Evolutionary conservation across 2,329 filamentous ascomycete species (phyloP).

Genomic region (Domatiomyces catenatus): DNA sequence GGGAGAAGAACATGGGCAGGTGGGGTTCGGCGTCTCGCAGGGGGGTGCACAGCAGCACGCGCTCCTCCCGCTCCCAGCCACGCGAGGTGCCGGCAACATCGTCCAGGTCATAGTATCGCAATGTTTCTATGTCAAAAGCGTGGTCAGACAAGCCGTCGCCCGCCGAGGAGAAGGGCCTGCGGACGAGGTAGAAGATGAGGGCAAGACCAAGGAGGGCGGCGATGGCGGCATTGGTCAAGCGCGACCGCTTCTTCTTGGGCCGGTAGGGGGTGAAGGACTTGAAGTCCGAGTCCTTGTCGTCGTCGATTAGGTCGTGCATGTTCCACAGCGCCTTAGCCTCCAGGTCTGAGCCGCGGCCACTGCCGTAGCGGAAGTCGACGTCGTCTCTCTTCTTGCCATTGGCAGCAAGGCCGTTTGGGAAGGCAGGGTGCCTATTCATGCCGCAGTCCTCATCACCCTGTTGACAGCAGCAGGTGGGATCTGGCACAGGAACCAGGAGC

Average conservation of each 20-base stretch:
- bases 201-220: constrained; percentile 45
- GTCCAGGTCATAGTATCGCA: constrained; percentile 90
- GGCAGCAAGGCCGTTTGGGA: constrained; percentile 56
- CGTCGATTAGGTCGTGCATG: constrained; percentile 12
- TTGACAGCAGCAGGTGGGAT: background rate
- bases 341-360: constrained; percentile 54
- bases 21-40: constrained; percentile 84
- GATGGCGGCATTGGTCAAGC: constrained; percentile 4
- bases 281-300: constrained; percentile 8
- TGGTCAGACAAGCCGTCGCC: constrained; percentile 22
- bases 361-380: constrained; percentile 68
- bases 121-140: constrained; percentile 74
- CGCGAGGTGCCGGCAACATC: constrained; percentile 81
- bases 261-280: background rate
- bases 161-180: background rate
- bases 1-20: constrained; percentile 96
- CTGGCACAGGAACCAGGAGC: constrained; percentile 4
- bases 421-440: constrained; percentile 80
- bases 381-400: constrained; percentile 52
- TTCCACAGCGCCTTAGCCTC: constrained; percentile 12
- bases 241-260: constrained; percentile 4
- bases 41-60: constrained; percentile 86
- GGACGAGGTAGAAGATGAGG: constrained; percentile 48
- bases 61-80: constrained; percentile 92
- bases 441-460: constrained; percentile 14